Evolutionary conservation across 768 basidiomycete species (phyloP).

Genomic region (Leccinum pellstonianum): DNA sequence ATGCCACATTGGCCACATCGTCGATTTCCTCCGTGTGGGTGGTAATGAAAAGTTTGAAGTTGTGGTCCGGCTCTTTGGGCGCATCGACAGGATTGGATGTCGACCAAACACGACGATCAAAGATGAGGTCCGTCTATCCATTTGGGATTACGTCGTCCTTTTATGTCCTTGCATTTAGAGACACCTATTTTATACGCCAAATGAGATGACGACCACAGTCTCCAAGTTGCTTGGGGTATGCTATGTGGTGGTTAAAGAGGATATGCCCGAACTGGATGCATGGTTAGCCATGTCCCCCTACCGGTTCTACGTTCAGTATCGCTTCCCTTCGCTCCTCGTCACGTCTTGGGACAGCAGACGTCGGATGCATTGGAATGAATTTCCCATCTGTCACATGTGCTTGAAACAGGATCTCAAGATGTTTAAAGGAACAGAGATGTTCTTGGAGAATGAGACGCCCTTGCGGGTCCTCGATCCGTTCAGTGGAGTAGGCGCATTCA

Average conservation of each 20-base stretch:
- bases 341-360: conserved; percentile 38
- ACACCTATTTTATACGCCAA: conserved; percentile 60
- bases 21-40: conserved; percentile 28
- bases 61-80: conserved; percentile 47
- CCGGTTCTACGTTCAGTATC: conserved; percentile 58
- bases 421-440: conserved; percentile 35
- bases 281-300: conserved; percentile 55
- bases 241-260: conserved; percentile 42
- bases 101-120: conserved; percentile 42
- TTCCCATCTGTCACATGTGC: conserved; percentile 51
- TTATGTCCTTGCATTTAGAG: conserved; percentile 38
- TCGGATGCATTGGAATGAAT: conserved; percentile 33
- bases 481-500: conserved; percentile 58
- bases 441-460: conserved; percentile 22
- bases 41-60: conserved; percentile 25
- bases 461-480: conserved; percentile 44
- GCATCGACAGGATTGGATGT: conserved; percentile 39
- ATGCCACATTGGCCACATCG: conserved; percentile 57
- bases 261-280: conserved; percentile 34
- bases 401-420: conserved; percentile 30
- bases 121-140: conserved; percentile 50
- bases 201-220: conserved; percentile 33
- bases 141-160: neutral
- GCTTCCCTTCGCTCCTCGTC: conserved; percentile 43
- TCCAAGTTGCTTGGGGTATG: conserved; percentile 48